Evolutionary conservation across 1,139 yeast genomes (phyloP).

Genomic region (Debaryomyces psychrophilus): DNA sequence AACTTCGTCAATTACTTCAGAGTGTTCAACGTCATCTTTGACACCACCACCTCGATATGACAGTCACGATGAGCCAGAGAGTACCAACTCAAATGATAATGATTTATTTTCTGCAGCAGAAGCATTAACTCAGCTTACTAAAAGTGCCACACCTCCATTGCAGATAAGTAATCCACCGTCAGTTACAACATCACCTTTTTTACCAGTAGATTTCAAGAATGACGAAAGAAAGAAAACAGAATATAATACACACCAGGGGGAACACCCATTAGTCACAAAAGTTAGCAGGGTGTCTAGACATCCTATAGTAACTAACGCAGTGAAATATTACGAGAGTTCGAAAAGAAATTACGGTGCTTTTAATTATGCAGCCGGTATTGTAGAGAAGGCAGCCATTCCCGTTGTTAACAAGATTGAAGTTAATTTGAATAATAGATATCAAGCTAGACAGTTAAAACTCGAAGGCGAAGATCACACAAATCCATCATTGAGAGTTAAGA

Average conservation of each 20-base stretch:
- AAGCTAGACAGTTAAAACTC: constrained; percentile 25
- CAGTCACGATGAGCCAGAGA: not conserved
- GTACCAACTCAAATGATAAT: constrained; percentile 19
- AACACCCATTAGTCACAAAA: constrained; percentile 47
- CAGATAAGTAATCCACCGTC: not conserved
- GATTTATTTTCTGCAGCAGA: constrained; percentile 47
- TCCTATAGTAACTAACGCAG: constrained; percentile 60
- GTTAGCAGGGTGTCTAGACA: constrained; percentile 49
- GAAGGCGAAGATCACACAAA: constrained; percentile 11
- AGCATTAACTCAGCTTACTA: constrained; percentile 42
- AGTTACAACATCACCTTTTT: not conserved
- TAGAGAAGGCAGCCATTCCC: constrained; percentile 65
- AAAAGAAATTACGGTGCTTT: constrained; percentile 60
- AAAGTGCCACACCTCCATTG: constrained; percentile 17
- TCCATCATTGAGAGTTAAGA: constrained; percentile 18
- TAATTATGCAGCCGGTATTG: constrained; percentile 67
- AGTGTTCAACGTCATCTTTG: constrained; percentile 3
- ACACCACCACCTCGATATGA: constrained; percentile 13
- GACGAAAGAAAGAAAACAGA: not conserved
- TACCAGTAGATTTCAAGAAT: not conserved
- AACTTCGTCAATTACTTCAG: not conserved
- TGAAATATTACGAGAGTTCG: constrained; percentile 58
- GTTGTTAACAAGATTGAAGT: constrained; percentile 55
- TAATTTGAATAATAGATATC: constrained; percentile 45
- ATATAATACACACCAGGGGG: constrained; percentile 10